phyloP scores from a whole-genome alignment of 129 eudicot species.

The Sambucus nigra region DNA sequence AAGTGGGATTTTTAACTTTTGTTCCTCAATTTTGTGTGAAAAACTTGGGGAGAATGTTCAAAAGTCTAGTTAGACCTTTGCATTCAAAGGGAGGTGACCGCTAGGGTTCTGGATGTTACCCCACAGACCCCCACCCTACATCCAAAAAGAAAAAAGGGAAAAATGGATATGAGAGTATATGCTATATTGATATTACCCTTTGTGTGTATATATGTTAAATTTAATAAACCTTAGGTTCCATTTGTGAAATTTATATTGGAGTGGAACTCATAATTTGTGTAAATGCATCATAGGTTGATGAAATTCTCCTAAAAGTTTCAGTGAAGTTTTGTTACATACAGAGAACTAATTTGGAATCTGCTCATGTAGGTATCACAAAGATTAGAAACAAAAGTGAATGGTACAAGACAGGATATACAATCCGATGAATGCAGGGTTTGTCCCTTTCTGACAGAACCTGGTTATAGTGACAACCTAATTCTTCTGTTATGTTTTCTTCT shows the following conservation, averaged over 20 bases:
- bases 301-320: neutral
- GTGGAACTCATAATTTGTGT: neutral
- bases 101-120: too few species aligned
- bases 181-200: too few species aligned
- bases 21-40: too few species aligned
- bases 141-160: too few species aligned
- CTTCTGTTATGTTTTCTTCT: neutral
- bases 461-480: neutral
- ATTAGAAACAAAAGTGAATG: constrained; percentile 6
- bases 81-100: too few species aligned
- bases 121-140: too few species aligned
- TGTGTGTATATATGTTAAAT: too few species aligned
- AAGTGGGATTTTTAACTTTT: too few species aligned
- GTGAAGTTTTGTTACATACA: neutral
- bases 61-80: too few species aligned
- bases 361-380: constrained; percentile 10
- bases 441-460: neutral
- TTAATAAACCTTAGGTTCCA: too few species aligned
- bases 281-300: neutral
- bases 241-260: neutral
- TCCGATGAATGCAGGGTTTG: constrained; percentile 17
- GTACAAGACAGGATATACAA: neutral
- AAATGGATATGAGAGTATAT: too few species aligned
- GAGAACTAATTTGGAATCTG: neutral
- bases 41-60: too few species aligned